These are phyloP conservation scores for Ulmus americana DNA, from an alignment of 331 rosid genomes.

Conservation along the genomic window DNA sequence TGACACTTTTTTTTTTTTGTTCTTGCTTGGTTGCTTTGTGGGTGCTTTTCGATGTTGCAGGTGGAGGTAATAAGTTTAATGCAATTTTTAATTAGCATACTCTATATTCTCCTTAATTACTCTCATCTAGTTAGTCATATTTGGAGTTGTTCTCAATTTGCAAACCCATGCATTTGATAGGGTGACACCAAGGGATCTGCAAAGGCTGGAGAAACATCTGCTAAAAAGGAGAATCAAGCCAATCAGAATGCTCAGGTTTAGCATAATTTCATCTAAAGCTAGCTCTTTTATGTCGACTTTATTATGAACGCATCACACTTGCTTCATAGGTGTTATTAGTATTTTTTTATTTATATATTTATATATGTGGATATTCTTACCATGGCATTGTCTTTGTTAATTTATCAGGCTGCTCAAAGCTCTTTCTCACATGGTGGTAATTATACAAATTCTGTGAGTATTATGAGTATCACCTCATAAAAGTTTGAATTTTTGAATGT, in stretches of 20 bases:
- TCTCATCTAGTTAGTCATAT: background rate
- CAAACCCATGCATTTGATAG: slow-evolving; percentile 33
- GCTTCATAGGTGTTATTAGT: background rate
- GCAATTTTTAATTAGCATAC: slow-evolving; percentile 7
- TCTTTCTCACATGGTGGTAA: slow-evolving; percentile 67
- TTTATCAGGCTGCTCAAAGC: slow-evolving; percentile 59
- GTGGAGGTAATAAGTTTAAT: slow-evolving; percentile 74
- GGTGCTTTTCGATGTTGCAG: slow-evolving; percentile 44
- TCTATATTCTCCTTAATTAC: background rate
- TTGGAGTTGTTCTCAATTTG: slow-evolving; percentile 9
- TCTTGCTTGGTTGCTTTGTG: slow-evolving; percentile 21
- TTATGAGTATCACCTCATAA: background rate
- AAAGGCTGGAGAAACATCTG: slow-evolving; percentile 77
- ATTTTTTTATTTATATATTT: slow-evolving; percentile 2
- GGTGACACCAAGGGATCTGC: slow-evolving; percentile 92
- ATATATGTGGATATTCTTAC: slow-evolving; percentile 17
- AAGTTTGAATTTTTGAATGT: background rate
- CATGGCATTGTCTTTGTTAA: slow-evolving; percentile 15
- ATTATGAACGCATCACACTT: background rate
- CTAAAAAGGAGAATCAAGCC: slow-evolving; percentile 66
- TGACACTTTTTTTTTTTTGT: slow-evolving; percentile 16
- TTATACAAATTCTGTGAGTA: slow-evolving; percentile 45
- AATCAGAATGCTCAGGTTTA: slow-evolving; percentile 66
- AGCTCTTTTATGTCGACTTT: background rate
- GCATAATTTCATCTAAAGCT: background rate